Evolutionary conservation across 305 asterid species (phyloP).

Genomic region (Fraxinus platypoda): DNA sequence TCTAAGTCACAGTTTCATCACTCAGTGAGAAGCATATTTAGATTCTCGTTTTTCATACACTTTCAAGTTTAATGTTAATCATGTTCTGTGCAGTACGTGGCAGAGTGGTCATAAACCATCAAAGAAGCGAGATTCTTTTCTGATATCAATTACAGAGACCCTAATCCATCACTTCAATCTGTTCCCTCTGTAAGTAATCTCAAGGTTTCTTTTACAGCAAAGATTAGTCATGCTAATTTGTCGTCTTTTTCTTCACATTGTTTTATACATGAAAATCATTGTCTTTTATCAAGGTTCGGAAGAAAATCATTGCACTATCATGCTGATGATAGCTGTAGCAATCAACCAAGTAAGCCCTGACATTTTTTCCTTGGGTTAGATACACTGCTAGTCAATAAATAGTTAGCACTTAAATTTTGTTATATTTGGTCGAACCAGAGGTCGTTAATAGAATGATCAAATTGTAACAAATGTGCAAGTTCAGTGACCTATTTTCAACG

Average conservation of each 20-base stretch:
- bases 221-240: not conserved
- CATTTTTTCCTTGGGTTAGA: not conserved
- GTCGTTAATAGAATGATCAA: not conserved
- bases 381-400: not conserved
- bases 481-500: not conserved
- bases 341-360: constrained; percentile 43
- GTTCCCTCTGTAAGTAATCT: constrained; percentile 50
- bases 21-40: constrained; percentile 1
- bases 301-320: constrained; percentile 30
- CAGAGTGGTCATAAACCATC: constrained; percentile 37
- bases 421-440: not conserved
- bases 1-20: not conserved
- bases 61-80: constrained; percentile 24
- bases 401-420: not conserved
- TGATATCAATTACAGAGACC: not conserved
- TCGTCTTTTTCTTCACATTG: constrained; percentile 11
- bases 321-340: constrained; percentile 34
- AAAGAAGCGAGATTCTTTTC: constrained; percentile 39
- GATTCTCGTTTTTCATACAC: not conserved
- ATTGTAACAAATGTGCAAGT: not conserved
- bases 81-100: constrained; percentile 45
- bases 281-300: constrained; percentile 33
- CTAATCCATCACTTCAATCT: constrained; percentile 43
- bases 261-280: constrained; percentile 8
- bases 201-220: not conserved